A percentile compares a stretch with the other conserved stretches of the same genome.
phyloP scores from a whole-genome alignment of 345 rosid genomes.

The Geranium rotundifolium region DNA sequence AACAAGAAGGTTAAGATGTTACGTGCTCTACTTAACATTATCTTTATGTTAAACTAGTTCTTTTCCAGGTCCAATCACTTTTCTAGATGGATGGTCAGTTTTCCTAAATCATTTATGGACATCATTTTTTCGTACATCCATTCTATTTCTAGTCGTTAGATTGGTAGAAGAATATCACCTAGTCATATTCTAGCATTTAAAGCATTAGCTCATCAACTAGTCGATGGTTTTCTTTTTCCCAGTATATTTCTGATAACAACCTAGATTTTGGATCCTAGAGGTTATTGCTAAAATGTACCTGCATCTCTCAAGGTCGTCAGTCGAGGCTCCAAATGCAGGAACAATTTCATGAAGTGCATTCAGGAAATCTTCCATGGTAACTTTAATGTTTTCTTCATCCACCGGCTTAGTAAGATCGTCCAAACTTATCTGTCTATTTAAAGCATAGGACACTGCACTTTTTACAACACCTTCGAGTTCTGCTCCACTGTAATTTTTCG shows the following conservation, averaged over 20 bases:
- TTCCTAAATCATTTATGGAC: not conserved
- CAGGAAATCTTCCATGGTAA: constrained; percentile 86
- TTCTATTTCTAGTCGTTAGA: not conserved
- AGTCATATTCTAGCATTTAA: no score
- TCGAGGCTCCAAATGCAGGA: constrained; percentile 98
- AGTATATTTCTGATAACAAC: not conserved
- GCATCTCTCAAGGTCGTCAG: constrained; percentile 90
- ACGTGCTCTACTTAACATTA: not conserved
- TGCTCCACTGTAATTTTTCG: constrained; percentile 96
- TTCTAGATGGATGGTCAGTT: no score
- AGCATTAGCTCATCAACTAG: no score
- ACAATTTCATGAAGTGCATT: constrained; percentile 62
- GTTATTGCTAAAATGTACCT: constrained; percentile 36
- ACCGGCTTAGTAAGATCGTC: constrained; percentile 96
- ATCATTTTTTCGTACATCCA: not conserved
- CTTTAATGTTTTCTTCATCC: constrained; percentile 92
- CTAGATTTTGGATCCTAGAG: not conserved
- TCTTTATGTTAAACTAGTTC: not conserved
- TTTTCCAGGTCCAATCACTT: no score
- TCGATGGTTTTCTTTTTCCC: no score
- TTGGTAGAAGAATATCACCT: not conserved
- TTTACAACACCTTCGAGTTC: constrained; percentile 99
- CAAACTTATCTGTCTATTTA: constrained; percentile 87
- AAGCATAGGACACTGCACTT: constrained; percentile 95
- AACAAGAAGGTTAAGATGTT: not conserved